Percentiles rank a stretch among this genome's conserved stretches.
Evolutionary conservation across 2,329 filamentous ascomycete species (phyloP).

Genomic region (Calonectria montana): DNA sequence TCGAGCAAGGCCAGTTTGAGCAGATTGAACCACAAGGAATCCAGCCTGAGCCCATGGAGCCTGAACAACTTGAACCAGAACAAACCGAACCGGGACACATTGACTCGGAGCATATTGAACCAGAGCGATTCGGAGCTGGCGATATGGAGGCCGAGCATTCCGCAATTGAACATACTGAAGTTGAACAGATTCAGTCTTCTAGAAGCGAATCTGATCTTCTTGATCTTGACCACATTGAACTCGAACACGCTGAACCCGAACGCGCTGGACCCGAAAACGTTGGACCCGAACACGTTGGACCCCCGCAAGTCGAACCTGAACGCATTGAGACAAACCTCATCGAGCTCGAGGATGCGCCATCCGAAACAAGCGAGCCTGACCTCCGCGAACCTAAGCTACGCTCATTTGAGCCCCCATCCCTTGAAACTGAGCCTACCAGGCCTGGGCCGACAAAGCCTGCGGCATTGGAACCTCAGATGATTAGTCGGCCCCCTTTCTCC

Average conservation of each 20-base stretch:
- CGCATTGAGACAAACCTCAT: not conserved
- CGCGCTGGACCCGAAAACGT: not conserved
- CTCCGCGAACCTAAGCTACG: not conserved
- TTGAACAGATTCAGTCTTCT: not conserved
- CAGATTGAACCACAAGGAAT: not conserved
- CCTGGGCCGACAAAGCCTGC: not conserved
- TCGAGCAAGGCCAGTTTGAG: not conserved
- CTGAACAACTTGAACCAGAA: not conserved
- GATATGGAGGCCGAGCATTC: not conserved
- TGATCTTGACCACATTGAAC: not conserved
- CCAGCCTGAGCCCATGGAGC: not conserved
- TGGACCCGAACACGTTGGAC: not conserved
- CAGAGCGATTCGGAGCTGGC: not conserved
- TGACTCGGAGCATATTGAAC: not conserved
- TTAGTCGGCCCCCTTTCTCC: conserved; percentile 28
- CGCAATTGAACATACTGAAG: not conserved
- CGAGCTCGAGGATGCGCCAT: not conserved
- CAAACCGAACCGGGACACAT: not conserved
- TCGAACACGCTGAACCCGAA: not conserved
- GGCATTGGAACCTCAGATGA: conserved; percentile 27
- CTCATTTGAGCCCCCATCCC: not conserved
- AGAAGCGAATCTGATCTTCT: not conserved
- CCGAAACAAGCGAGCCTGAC: not conserved
- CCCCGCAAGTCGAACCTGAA: not conserved
- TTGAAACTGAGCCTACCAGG: not conserved